Percentiles rank a stretch among this genome's conserved stretches.
phyloP scores from a whole-genome alignment of 2,329 filamentous ascomycete species.

The Cladosporium phlei region DNA sequence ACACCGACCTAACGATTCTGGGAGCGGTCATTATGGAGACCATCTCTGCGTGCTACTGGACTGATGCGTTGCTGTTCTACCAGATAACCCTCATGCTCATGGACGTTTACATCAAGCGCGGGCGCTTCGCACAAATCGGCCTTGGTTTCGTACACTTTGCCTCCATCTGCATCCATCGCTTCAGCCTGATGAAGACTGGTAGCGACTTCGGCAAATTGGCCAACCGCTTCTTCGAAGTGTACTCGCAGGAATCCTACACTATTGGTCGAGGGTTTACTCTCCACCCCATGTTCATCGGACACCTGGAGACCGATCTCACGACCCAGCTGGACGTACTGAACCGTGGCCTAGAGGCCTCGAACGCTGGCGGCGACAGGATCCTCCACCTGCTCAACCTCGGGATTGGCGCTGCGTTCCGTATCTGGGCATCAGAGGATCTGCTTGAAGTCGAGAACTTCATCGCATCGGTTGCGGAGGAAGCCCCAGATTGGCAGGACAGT shows the following conservation, averaged over 20 bases:
- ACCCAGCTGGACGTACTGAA: constrained; percentile 58
- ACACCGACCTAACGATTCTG: constrained; percentile 56
- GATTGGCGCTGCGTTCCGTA: constrained; percentile 59
- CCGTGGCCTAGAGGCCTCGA: constrained; percentile 61
- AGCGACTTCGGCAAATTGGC: constrained; percentile 60
- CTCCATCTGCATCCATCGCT: constrained; percentile 63
- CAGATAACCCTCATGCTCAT: constrained; percentile 64
- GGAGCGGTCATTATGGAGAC: constrained; percentile 69
- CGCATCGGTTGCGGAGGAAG: constrained; percentile 67
- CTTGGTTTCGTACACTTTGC: constrained; percentile 64
- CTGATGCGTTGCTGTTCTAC: constrained; percentile 66
- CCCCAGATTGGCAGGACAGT: constrained; percentile 67
- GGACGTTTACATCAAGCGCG: constrained; percentile 58
- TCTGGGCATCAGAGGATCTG: constrained; percentile 66
- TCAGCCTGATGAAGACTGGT: constrained; percentile 65
- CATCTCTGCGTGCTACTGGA: constrained; percentile 68
- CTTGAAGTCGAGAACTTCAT: constrained; percentile 66
- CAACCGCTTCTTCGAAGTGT: constrained; percentile 60
- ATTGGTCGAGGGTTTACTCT: constrained; percentile 65
- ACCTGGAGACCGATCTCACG: constrained; percentile 60
- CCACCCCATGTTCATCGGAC: constrained; percentile 65
- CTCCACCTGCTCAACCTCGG: constrained; percentile 69
- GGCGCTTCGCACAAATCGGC: constrained; percentile 65
- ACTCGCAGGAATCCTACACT: constrained; percentile 58
- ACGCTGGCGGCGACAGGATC: constrained; percentile 64